phyloP scores from a whole-genome alignment of 2,329 filamentous ascomycete species.

The Chaetoscypha palmicola region DNA sequence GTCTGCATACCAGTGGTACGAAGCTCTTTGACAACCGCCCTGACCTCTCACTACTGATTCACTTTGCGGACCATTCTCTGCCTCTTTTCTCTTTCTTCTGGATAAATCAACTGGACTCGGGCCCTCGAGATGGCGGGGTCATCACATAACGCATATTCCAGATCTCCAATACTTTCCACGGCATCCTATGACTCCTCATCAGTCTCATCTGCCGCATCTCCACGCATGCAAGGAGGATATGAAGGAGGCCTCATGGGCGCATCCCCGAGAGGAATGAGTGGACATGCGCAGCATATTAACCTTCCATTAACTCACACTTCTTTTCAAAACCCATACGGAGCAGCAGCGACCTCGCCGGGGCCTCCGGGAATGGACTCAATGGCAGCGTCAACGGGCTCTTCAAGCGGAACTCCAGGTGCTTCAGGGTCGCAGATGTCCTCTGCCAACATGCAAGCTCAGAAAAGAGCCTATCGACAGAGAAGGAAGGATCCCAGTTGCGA shows the following conservation, averaged over 20 bases:
- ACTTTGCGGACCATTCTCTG: neutral
- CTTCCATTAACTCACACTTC: constrained; percentile 33
- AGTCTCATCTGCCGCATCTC: constrained; percentile 55
- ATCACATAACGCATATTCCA: constrained; percentile 51
- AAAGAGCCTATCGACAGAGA: constrained; percentile 88
- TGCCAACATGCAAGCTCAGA: constrained; percentile 63
- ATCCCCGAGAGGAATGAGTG: constrained; percentile 43
- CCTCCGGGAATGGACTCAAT: constrained; percentile 51
- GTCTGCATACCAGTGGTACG: constrained; percentile 19
- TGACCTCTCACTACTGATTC: constrained; percentile 11
- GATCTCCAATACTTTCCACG: constrained; percentile 54
- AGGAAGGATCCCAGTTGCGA: constrained; percentile 96
- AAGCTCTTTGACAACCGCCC: constrained; percentile 14
- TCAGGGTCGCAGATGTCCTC: constrained; percentile 31
- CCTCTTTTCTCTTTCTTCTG: constrained; percentile 9
- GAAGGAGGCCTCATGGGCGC: constrained; percentile 46
- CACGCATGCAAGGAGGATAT: constrained; percentile 47
- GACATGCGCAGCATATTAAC: constrained; percentile 46
- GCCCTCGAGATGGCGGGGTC: constrained; percentile 43
- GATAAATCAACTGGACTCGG: constrained; percentile 17
- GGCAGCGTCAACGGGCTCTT: constrained; percentile 52
- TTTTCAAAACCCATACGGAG: constrained; percentile 27
- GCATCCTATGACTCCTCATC: constrained; percentile 59
- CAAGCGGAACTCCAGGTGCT: constrained; percentile 46
- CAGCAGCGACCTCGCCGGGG: constrained; percentile 26